phyloP scores from a whole-genome alignment of 2,329 filamentous ascomycete species.

The Penicillium sp. region DNA sequence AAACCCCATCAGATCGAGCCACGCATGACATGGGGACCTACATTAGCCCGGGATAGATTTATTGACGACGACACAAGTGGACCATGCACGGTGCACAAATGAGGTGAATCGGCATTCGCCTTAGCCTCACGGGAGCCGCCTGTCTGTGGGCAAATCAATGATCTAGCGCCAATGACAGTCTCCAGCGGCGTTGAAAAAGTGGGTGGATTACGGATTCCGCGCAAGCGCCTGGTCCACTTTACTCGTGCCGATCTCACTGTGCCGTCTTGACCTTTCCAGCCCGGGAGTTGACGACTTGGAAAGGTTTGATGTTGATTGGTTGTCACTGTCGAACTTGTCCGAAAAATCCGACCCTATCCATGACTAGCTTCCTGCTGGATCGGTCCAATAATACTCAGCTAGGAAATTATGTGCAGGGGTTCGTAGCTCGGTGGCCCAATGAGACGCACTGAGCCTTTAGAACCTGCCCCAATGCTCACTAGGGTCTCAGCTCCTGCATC shows the following conservation, averaged over 20 bases:
- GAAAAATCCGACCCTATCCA: no score
- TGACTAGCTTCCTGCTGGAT: neutral
- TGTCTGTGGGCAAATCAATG: neutral
- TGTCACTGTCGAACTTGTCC: no score
- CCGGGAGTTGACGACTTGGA: neutral
- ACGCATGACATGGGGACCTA: conserved; percentile 3
- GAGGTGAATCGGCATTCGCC: conserved; percentile 1
- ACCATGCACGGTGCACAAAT: conserved; percentile 3
- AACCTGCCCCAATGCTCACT: neutral
- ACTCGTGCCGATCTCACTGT: neutral
- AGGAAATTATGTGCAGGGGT: neutral
- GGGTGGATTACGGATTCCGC: conserved; percentile 6
- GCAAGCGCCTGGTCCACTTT: conserved; percentile 13
- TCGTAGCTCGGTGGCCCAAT: neutral
- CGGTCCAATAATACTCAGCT: neutral
- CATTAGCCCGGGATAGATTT: conserved; percentile 3
- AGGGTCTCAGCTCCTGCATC: neutral
- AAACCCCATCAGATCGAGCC: neutral
- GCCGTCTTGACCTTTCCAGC: neutral
- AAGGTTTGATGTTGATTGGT: neutral
- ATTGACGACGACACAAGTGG: conserved; percentile 3
- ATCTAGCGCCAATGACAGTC: conserved; percentile 3
- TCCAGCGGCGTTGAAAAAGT: neutral
- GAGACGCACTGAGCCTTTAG: neutral
- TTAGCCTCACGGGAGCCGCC: conserved; percentile 9